These are phyloP conservation scores for Aspergillus japonicus DNA, from an alignment of 2,329 filamentous ascomycete species.

Conservation along the genomic window DNA sequence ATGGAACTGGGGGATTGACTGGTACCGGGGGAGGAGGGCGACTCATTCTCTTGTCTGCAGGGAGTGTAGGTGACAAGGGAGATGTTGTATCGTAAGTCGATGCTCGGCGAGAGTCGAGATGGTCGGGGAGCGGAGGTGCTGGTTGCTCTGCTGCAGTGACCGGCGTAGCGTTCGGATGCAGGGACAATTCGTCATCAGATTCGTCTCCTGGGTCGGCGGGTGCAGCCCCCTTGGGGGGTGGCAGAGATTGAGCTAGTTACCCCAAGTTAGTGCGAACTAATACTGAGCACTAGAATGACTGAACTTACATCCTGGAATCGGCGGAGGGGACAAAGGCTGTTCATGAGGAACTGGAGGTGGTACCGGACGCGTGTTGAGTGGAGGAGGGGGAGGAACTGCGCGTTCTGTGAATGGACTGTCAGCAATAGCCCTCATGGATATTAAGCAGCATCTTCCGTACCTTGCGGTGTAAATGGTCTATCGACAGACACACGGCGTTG, in stretches of 20 bases:
- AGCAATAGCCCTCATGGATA: background rate
- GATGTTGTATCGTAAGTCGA: constrained; percentile 47
- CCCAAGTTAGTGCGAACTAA: constrained; percentile 21
- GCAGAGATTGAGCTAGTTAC: constrained; percentile 58
- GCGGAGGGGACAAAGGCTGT: constrained; percentile 36
- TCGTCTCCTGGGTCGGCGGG: constrained; percentile 77
- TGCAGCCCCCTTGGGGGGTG: constrained; percentile 53
- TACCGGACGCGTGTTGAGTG: constrained; percentile 39
- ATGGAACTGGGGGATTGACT: constrained; percentile 37
- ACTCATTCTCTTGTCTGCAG: constrained; percentile 43
- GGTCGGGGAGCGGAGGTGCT: constrained; percentile 45
- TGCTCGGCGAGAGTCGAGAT: constrained; percentile 39
- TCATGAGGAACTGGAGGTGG: constrained; percentile 39
- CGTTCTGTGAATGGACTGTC: constrained; percentile 39
- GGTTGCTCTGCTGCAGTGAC: constrained; percentile 43
- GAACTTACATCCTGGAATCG: constrained; percentile 57
- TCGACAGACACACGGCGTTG: constrained; percentile 39
- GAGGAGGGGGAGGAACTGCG: constrained; percentile 45
- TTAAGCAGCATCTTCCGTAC: constrained; percentile 41
- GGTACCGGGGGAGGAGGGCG: constrained; percentile 45
- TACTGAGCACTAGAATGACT: background rate
- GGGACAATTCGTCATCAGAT: constrained; percentile 82
- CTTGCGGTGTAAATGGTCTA: constrained; percentile 49
- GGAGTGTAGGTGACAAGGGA: constrained; percentile 30
- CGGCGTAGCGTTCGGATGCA: constrained; percentile 46